A percentile compares a stretch with the other conserved stretches of the same genome.
Evolutionary conservation across 2,329 filamentous ascomycete species (phyloP).

Genomic region (Xylariales sp.): DNA sequence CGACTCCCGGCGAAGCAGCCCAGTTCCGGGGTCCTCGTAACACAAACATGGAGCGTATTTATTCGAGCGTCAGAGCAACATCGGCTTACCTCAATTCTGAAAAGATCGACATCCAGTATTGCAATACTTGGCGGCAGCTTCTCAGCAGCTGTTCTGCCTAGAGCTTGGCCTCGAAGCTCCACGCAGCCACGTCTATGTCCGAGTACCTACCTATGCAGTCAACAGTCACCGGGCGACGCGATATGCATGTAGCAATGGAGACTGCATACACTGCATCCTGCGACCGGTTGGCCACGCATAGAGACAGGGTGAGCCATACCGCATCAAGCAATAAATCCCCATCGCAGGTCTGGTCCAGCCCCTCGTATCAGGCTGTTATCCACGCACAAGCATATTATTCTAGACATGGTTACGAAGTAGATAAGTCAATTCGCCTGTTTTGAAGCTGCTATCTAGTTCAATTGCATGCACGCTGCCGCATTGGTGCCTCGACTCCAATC

Average conservation of each 20-base stretch:
- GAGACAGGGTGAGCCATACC: constrained; percentile 2
- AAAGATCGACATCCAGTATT: too few species aligned
- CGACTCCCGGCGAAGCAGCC: too few species aligned
- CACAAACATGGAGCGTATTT: too few species aligned
- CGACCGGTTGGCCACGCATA: background rate
- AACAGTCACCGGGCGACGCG: constrained; percentile 4
- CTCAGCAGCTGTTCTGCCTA: background rate
- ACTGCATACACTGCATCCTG: too few species aligned
- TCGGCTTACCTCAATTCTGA: too few species aligned
- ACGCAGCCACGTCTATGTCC: constrained; percentile 1
- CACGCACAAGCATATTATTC: background rate
- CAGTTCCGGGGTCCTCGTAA: too few species aligned
- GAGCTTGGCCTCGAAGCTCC: too few species aligned
- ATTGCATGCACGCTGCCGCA: background rate
- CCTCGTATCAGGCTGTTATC: background rate
- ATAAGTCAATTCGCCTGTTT: background rate
- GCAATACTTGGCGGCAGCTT: too few species aligned
- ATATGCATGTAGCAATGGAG: constrained; percentile 1
- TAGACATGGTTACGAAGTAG: background rate
- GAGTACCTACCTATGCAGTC: background rate
- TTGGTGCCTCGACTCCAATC: background rate
- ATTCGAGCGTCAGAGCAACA: too few species aligned
- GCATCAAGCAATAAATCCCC: constrained; percentile 1
- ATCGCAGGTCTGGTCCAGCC: background rate
- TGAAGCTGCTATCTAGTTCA: background rate